Conservation (phyloP, 371 early-diverging fungal genomes). For the Mucor mucedo region DNA sequence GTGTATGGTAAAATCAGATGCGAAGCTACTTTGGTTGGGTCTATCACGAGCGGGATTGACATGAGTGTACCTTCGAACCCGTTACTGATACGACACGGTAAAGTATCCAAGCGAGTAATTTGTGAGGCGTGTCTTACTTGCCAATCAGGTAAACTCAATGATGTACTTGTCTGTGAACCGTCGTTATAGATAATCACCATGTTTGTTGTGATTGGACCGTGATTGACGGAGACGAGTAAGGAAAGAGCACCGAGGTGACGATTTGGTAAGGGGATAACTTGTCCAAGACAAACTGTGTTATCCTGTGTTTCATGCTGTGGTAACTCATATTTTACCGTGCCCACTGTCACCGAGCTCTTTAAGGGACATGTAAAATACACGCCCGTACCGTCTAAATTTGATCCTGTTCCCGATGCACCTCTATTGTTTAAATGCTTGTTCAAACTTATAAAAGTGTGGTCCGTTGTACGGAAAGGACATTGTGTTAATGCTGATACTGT, state of each 20-base stretch:
- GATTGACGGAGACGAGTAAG: slow-evolving; percentile 28
- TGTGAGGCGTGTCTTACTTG: slow-evolving; percentile 23
- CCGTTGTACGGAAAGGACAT: background rate
- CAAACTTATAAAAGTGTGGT: slow-evolving; percentile 1
- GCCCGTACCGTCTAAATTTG: slow-evolving; percentile 33
- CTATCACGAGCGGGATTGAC: slow-evolving; percentile 26
- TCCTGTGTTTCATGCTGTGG: slow-evolving; percentile 7
- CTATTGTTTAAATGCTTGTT: slow-evolving; percentile 18
- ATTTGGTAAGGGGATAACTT: slow-evolving; percentile 23
- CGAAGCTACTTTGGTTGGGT: slow-evolving; percentile 26
- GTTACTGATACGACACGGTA: slow-evolving; percentile 13
- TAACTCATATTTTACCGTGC: slow-evolving; percentile 18
- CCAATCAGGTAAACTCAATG: slow-evolving; percentile 42
- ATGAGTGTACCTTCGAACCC: slow-evolving; percentile 17
- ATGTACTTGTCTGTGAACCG: slow-evolving; percentile 20
- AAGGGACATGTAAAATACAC: slow-evolving; percentile 14
- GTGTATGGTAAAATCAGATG: slow-evolving; percentile 24
- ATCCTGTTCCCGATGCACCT: slow-evolving; percentile 13
- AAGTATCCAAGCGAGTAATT: slow-evolving; percentile 12
- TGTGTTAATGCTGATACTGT: background rate
- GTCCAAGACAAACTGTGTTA: slow-evolving; percentile 35
- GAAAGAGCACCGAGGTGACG: slow-evolving; percentile 27
- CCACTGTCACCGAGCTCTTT: background rate
- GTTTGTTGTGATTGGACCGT: slow-evolving; percentile 28
- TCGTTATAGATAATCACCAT: slow-evolving; percentile 32